phyloP scores from a whole-genome alignment of 345 rosid species.

The Pelargonium nanum region DNA sequence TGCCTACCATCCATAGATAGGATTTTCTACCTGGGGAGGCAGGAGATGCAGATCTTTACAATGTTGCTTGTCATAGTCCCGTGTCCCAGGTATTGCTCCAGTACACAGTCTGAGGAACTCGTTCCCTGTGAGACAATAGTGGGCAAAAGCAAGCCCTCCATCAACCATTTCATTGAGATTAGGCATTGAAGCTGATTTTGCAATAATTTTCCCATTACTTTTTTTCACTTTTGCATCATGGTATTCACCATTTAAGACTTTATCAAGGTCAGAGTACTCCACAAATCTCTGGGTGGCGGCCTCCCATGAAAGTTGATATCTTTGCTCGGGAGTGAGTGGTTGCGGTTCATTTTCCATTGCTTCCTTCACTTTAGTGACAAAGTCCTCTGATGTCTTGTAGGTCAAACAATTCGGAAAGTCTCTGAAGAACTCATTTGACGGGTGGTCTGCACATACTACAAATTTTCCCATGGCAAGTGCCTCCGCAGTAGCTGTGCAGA shows the following conservation, averaged over 20 bases:
- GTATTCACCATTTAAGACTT: slow-evolving; percentile 26
- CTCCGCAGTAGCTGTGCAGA: slow-evolving; percentile 98
- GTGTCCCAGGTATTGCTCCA: slow-evolving; percentile 77
- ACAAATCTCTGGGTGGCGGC: slow-evolving; percentile 91
- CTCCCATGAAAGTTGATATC: slow-evolving; percentile 84
- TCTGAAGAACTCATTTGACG: slow-evolving; percentile 91
- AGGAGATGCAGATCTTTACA: slow-evolving; percentile 73
- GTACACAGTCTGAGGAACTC: slow-evolving; percentile 73
- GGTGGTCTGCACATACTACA: slow-evolving; percentile 94
- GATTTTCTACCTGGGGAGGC: slow-evolving; percentile 79
- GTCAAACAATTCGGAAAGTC: slow-evolving; percentile 93
- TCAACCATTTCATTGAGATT: slow-evolving; percentile 51
- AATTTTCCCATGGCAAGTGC: slow-evolving; percentile 98
- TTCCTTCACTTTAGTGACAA: slow-evolving; percentile 69
- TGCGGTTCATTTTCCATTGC: slow-evolving; percentile 78
- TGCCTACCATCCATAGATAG: slow-evolving; percentile 62
- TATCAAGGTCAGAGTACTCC: slow-evolving; percentile 72
- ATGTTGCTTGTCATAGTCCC: slow-evolving; percentile 74
- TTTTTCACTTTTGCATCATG: slow-evolving; percentile 9
- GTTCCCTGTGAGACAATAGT: slow-evolving; percentile 75
- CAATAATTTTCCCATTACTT: slow-evolving; percentile 19
- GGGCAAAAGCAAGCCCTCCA: slow-evolving; percentile 84
- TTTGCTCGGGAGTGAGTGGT: slow-evolving; percentile 76
- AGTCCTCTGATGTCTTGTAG: slow-evolving; percentile 78
- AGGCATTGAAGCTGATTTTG: slow-evolving; percentile 52